Percentiles rank a stretch among this genome's conserved stretches.
Conservation (phyloP, 768 basidiomycete genomes). For the Tulasnella sp. region DNA sequence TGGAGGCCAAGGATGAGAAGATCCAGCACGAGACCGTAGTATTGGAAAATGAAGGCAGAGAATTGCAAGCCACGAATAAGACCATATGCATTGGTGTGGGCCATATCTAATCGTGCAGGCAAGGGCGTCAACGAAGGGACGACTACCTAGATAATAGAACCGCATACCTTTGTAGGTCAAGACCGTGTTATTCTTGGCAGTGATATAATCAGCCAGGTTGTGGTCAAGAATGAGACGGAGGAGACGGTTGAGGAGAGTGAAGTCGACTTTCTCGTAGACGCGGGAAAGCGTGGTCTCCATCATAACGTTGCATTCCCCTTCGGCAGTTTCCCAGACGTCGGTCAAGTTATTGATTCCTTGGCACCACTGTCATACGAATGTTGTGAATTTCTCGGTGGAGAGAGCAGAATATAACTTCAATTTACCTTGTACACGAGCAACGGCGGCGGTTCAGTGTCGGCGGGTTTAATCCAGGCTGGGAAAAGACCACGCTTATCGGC, state of each 20-base stretch:
- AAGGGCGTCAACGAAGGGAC: background rate
- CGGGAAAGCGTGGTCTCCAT: conserved; percentile 98
- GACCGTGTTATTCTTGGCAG: conserved; percentile 96
- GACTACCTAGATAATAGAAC: background rate
- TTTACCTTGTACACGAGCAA: conserved; percentile 85
- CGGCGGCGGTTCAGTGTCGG: conserved; percentile 94
- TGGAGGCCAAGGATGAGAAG: conserved; percentile 95
- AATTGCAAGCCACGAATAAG: conserved; percentile 97
- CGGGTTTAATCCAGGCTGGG: conserved; percentile 99
- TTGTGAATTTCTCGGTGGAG: background rate
- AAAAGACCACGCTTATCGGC: conserved; percentile 97
- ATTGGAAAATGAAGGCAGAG: conserved; percentile 98
- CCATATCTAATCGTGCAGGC: conserved; percentile 62
- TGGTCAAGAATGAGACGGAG: conserved; percentile 96
- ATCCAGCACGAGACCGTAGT: conserved; percentile 93
- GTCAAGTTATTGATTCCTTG: conserved; percentile 99
- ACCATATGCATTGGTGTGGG: conserved; percentile 95
- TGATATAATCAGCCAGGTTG: conserved; percentile 98
- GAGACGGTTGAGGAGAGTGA: conserved; percentile 92
- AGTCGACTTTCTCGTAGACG: conserved; percentile 98
- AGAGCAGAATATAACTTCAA: background rate
- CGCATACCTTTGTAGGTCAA: conserved; percentile 76
- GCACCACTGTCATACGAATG: conserved; percentile 59
- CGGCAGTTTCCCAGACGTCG: conserved; percentile 96
- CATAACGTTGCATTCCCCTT: conserved; percentile 96